These are phyloP conservation scores for Dendrostoma leiphaemia DNA, from an alignment of 2,329 filamentous ascomycete genomes.

Conservation along the genomic window DNA sequence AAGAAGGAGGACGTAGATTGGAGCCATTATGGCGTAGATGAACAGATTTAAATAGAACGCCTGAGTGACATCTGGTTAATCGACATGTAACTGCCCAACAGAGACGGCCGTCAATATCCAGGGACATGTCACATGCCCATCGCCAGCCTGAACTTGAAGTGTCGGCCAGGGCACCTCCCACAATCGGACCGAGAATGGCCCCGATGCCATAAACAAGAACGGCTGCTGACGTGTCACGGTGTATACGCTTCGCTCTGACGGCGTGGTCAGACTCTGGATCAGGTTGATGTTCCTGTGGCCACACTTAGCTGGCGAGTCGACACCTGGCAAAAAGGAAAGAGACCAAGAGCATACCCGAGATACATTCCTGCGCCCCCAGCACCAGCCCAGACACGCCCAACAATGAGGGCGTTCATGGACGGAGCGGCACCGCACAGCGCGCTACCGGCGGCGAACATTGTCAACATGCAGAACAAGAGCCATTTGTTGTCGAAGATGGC, in stretches of 20 bases:
- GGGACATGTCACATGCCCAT: conserved; percentile 11
- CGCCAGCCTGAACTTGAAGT: conserved; percentile 8
- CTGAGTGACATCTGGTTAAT: not conserved
- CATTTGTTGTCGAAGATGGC: conserved; percentile 5
- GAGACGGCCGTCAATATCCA: too few species aligned
- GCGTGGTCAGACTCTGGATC: too few species aligned
- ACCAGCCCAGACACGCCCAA: conserved; percentile 7
- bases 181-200: not conserved
- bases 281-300: too few species aligned
- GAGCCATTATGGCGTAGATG: not conserved
- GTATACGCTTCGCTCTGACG: not conserved
- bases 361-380: conserved; percentile 2
- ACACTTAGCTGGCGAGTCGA: too few species aligned
- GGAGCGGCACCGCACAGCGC: conserved; percentile 1
- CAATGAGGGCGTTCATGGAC: not conserved
- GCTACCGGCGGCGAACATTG: not conserved
- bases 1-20: not conserved
- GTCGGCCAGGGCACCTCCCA: conserved; percentile 7
- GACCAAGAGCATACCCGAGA: not conserved
- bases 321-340: not conserved
- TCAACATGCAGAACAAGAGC: not conserved
- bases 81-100: too few species aligned
- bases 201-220: not conserved
- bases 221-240: not conserved
- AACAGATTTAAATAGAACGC: not conserved